These are phyloP conservation scores for Scutellaria barbata DNA, from an alignment of 257 asterid species.

Conservation along the genomic window DNA sequence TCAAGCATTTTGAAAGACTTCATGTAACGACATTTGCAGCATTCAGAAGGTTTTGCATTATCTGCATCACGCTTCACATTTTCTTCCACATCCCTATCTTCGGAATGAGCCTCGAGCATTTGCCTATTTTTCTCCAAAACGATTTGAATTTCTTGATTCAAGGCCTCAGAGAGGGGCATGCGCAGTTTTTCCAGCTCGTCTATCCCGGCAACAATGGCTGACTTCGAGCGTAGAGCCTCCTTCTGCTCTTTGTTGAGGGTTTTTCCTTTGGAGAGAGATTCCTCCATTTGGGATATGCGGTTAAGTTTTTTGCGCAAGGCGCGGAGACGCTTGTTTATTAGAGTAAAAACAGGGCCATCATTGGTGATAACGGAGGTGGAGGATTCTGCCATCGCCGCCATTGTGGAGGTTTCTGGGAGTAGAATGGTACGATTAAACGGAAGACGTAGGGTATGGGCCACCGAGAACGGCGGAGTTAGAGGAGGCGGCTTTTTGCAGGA, in stretches of 20 bases:
- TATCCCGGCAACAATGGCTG: slow-evolving; percentile 57
- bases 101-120: slow-evolving; percentile 1
- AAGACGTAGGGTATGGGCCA: slow-evolving; percentile 34
- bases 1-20: slow-evolving; percentile 6
- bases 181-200: slow-evolving; percentile 84
- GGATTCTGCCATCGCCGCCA: slow-evolving; percentile 43
- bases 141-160: slow-evolving; percentile 59
- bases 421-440: background rate
- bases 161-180: slow-evolving; percentile 63
- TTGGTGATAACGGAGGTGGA: slow-evolving; percentile 40
- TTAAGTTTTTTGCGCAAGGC: slow-evolving; percentile 73
- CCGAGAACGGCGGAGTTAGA: slow-evolving; percentile 42
- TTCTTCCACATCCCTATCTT: slow-evolving; percentile 31
- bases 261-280: slow-evolving; percentile 67
- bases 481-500: background rate
- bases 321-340: slow-evolving; percentile 84
- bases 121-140: slow-evolving; percentile 39
- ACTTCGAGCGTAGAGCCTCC: slow-evolving; percentile 74
- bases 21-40: slow-evolving; percentile 3
- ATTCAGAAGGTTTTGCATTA: background rate
- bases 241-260: slow-evolving; percentile 80
- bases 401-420: slow-evolving; percentile 22
- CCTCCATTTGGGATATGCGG: slow-evolving; percentile 83
- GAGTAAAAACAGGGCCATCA: slow-evolving; percentile 72
- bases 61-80: slow-evolving; percentile 23